Evolutionary conservation across 2,329 filamentous ascomycete species (phyloP), one percentile per base, ranked within the genome.

Genomic region (Falciphora oryzae): DNA sequence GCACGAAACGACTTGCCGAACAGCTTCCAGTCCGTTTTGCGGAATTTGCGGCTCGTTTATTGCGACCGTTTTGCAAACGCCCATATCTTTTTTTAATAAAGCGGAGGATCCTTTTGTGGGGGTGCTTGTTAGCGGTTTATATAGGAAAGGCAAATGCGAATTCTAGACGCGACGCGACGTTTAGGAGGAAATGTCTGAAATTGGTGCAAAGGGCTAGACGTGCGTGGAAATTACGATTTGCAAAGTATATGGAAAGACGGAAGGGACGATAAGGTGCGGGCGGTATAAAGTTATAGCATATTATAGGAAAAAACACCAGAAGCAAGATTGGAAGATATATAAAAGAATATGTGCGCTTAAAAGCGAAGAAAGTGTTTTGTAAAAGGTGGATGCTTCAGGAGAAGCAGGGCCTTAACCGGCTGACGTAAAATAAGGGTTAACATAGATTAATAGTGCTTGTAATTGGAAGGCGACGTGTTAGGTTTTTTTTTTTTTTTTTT

Each of bases 1-100:
- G 44, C 44, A 53, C 44, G 44, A 53, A 53, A 7, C 44, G 44
- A 53, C 44, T 7, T 53, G 44, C 44, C 44, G 44, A 53, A 7
- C 44, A 53, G 44, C 44, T 53, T 53, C 44, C 44, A 53, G 44
- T 53, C 44, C 44, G 44, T 53, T 53, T 53, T 53, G 44, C 44
- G 44, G 7, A 53, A 53, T 53, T 8, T 53, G 44, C 44, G 7
- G 44, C 44, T 53, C 44, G 44, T 7, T 7, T 53, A 7, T 53
- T 53, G n/a, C 44, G 44, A n/a, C 44, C 44, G 44, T 53, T 53
- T 53, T 53, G n/a, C 44, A 53, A 7, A 53, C 44, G 44, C 44
- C 44, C 44, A 50, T 53, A 7, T 53, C 44, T 53, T 53, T 53
- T 7, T 7, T 53, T 53, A 8, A 53, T 7, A 53, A 7, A 53